Base-by-base conservation (phyloP, 2,329 filamentous ascomycete genomes). In the Balansia obtecta region DNA sequence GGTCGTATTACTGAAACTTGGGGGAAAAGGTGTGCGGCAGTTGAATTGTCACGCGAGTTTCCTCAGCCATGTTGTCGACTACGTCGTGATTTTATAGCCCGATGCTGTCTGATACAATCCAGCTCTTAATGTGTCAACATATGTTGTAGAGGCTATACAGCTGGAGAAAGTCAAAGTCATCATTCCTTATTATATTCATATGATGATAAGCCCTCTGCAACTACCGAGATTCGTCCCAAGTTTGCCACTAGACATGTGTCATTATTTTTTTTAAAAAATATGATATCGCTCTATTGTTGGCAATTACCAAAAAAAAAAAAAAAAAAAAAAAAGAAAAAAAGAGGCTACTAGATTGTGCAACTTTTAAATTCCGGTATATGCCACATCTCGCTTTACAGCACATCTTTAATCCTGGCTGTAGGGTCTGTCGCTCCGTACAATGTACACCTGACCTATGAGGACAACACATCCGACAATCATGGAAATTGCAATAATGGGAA, bases 401-500 rank as follows among this genome's bases (percentile, higher is more conserved):
- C n/a, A 2, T 41, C 5, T 11, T 51, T 41, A 49, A 32, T 12
- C 33, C 6, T 49, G 43, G 37, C 48, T 52, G 18, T 55, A 54
- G 11, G 52, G 50, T 1, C 27, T 34, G 13, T 57, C 54, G 12
- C 53, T 48, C n/a, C 57, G 51, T 11, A 57, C 53, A 39, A 86
- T 73, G 54, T 84, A 86, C 0, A 86, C 71, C 64, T 86, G 74
- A 0, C 77, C 82, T 8, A 83, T 68, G 10, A 86, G 65, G 0
- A 84, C 77, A 0, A 71, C 65, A 54, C 76, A 80, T 0, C 80
- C 82, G 0, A 85, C 75, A 1, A 72, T 71, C 82, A 86, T 87
- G 2, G 82, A 65, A 18, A 85, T 77, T 1, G 79, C 75, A 55
- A 87, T 86, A 43, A 88, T 87, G 0, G 82, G 82, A 13, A 86